Evolutionary conservation across 441 rosid species (phyloP), one percentile per base, ranked within the genome.

Genomic region (Euphorbia corollata): DNA sequence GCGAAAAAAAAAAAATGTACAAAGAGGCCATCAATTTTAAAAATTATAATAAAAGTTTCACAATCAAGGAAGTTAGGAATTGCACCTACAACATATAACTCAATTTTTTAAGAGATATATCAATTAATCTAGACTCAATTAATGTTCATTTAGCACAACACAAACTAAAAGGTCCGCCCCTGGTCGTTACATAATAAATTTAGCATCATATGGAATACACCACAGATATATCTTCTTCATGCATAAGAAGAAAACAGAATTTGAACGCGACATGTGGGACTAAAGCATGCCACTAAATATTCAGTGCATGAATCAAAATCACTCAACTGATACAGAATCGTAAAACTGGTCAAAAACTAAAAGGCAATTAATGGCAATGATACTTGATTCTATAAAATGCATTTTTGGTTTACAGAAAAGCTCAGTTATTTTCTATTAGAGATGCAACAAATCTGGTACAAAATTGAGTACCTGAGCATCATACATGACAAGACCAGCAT

Each of bases 401-500:
- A 53, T 53, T 53, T 5, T 22, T 6, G 20, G 22, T 53, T 53
- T 12, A 53, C 8, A 13, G 10, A 8, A 19, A 53, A 7, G 57
- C 27, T 53, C 24, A 53, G 20, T 19, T 53, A 53, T 19, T 19
- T 19, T 53, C 57, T 19, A 53, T 20, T 13, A 19, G 57, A 53
- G 51, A 11, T 11, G 11, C 9, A n/a, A 22, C 4, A 32, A 19
- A 27, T 47, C n/a, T 7, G 20, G n/a, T 51, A 57, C 67, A 55
- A 36, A 8, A 41, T 19, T 67, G 45, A 7, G 67, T 74, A 87
- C 98, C 92, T 87, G 96, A 19, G 97, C 87, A 65, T 90, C 98
- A 70, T 90, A 90, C 97, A 88, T 90, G 84, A 89, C 72, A 71
- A 88, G 90, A 67, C 80, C 81, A 51, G 98, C 96, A 64, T 92